Percentiles rank a stretch among this genome's conserved stretches.
phyloP scores from a whole-genome alignment of 352 stramenopile genomes.

The Globisporangium splendens region DNA sequence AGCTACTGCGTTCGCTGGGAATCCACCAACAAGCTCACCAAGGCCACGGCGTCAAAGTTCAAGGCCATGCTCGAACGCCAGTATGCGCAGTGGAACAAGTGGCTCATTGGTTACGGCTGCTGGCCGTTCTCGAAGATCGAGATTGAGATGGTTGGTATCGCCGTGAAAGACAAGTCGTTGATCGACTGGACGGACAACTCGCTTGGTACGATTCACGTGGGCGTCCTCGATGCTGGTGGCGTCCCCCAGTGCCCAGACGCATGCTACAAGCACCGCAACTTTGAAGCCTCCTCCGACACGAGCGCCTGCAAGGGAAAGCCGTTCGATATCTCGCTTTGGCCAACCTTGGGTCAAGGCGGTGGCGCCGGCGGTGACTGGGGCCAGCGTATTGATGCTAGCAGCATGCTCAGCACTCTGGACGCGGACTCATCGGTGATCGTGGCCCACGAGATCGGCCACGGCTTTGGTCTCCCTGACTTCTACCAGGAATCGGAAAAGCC shows the following conservation, averaged over 20 bases:
- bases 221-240: constrained; percentile 22
- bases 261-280: constrained; percentile 40
- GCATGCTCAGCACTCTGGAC: constrained; percentile 28
- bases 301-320: constrained; percentile 31
- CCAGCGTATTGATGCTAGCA: constrained; percentile 34
- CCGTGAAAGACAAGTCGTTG: constrained; percentile 29
- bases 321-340: constrained; percentile 48
- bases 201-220: constrained; percentile 27
- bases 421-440: constrained; percentile 29
- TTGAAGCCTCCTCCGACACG: constrained; percentile 26
- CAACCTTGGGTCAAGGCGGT: constrained; percentile 29
- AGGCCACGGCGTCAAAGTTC: constrained; percentile 37
- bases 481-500: constrained; percentile 10
- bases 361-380: constrained; percentile 21
- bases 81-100: constrained; percentile 36
- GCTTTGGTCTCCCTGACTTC: constrained; percentile 14
- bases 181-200: constrained; percentile 41
- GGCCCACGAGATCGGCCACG: constrained; percentile 41
- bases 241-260: constrained; percentile 25
- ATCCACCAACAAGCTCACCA: constrained; percentile 37
- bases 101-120: constrained; percentile 29
- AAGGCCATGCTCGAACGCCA: constrained; percentile 37
- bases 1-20: constrained; percentile 51
- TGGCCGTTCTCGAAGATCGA: constrained; percentile 35
- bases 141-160: constrained; percentile 39